Base-by-base conservation (phyloP, 139 green algal genomes). In the Protoeuglena noctilucae region DNA sequence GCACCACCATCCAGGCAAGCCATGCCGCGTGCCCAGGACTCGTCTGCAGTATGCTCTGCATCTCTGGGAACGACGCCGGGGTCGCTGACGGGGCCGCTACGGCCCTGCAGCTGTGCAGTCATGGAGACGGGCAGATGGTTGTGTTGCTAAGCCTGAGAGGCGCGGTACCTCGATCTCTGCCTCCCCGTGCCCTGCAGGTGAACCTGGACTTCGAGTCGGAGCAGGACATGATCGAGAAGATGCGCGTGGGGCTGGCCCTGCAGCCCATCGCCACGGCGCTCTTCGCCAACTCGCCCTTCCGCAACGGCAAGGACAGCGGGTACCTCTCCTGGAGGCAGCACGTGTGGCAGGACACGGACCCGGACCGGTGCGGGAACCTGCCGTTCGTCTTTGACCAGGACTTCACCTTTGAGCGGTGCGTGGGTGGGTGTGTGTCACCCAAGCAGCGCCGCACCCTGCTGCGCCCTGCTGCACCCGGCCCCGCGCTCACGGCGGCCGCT, bases 151-250 rank as follows among this genome's bases (percentile, higher is more conserved):
- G n/a, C n/a, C n/a, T n/a, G n/a, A n/a, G n/a, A n/a, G n/a, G n/a
- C n/a, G n/a, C n/a, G n/a, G n/a, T n/a, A n/a, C n/a, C n/a, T n/a
- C n/a, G n/a, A 57, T 21, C 21, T 54, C 16, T 64, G 17, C n/a
- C n/a, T n/a, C n/a, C n/a, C n/a, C n/a, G 23, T 60, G 23, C 29
- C 24, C 50, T 2, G 40, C 69, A 82, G 69, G 86, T 96, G 7
- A 98, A 98, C 72, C 69, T 98, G 29, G 91, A 98, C 71, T 98
- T 91, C 69, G 80, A 91, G 60, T 79, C 62, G 4, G 91, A 98
- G 71, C 25, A 51, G 40, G 91, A 98, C 79, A 97, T 97, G 89
- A 69, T 96, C 21, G 70, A 93, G 56, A 98, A 97, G 70, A 89
- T 95, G 67, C 66, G 89, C 2, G 83, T 96, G 6, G 83, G 84